phyloP scores from a whole-genome alignment of 345 rosid genomes.

The Lepidium sativum region DNA sequence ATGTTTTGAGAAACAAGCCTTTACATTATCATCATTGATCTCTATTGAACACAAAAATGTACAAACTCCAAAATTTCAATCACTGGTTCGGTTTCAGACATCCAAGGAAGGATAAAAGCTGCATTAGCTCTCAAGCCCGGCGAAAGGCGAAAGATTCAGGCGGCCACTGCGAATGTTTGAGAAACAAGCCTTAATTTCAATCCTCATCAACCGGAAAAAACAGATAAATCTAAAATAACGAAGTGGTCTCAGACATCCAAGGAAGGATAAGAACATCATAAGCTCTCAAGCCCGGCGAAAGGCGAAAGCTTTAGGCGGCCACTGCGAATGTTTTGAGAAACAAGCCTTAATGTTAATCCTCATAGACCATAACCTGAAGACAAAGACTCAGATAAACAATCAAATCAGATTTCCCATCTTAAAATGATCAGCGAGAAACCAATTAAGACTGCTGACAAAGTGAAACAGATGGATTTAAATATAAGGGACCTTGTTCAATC shows the following conservation, averaged over 20 bases:
- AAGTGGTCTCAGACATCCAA: constrained; percentile 37
- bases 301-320: constrained; percentile 81
- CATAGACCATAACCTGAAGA: background rate
- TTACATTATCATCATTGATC: constrained; percentile 29
- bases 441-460: constrained; percentile 27
- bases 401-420: constrained; percentile 8
- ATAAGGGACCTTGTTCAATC: constrained; percentile 19
- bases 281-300: constrained; percentile 62
- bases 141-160: too few species aligned
- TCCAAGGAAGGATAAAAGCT: too few species aligned
- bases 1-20: constrained; percentile 78
- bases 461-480: constrained; percentile 25
- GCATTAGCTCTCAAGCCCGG: too few species aligned
- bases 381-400: background rate
- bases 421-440: constrained; percentile 29
- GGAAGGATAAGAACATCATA: constrained; percentile 49
- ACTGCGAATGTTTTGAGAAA: constrained; percentile 88
- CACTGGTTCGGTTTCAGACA: too few species aligned
- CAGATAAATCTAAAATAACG: too few species aligned
- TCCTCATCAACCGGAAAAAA: too few species aligned
- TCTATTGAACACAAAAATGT: too few species aligned
- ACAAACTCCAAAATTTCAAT: too few species aligned
- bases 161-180: too few species aligned
- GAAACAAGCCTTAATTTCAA: too few species aligned
- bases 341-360: constrained; percentile 40